Percentiles rank a stretch among this genome's conserved stretches.
phyloP scores from a whole-genome alignment of 1,284 basidiomycete genomes.

The Ganoderma multipileum region DNA sequence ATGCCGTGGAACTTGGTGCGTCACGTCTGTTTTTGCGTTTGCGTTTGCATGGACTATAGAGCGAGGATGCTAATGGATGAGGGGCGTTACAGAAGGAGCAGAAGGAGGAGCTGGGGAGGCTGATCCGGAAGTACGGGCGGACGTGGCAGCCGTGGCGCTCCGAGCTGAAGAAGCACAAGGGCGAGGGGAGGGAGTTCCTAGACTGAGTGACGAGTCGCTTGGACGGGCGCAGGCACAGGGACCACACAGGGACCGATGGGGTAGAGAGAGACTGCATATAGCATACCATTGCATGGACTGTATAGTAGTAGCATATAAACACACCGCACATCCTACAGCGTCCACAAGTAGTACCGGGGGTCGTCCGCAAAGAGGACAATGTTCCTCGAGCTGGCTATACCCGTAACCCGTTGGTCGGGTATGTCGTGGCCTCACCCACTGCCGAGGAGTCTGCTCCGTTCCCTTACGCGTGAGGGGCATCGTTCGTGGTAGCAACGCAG shows the following conservation, averaged over 20 bases:
- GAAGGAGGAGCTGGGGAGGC: constrained; percentile 74
- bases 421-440: background rate
- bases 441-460: background rate
- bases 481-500: no score
- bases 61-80: constrained; percentile 10
- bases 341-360: background rate
- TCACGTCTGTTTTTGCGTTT: constrained; percentile 28
- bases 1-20: constrained; percentile 87
- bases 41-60: constrained; percentile 6
- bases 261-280: background rate
- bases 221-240: background rate
- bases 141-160: constrained; percentile 86
- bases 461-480: no score
- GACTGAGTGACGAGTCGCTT: constrained; percentile 12
- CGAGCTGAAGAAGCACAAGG: constrained; percentile 84
- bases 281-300: background rate
- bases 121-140: constrained; percentile 86
- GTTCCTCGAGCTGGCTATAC: background rate
- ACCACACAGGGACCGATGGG: background rate
- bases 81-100: constrained; percentile 75
- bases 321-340: background rate
- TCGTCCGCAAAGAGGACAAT: background rate
- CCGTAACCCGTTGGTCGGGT: background rate
- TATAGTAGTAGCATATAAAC: background rate
- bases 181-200: constrained; percentile 69